Evolutionary conservation across 306 rosid genomes (phyloP).

Genomic region (Lupinus albus): DNA sequence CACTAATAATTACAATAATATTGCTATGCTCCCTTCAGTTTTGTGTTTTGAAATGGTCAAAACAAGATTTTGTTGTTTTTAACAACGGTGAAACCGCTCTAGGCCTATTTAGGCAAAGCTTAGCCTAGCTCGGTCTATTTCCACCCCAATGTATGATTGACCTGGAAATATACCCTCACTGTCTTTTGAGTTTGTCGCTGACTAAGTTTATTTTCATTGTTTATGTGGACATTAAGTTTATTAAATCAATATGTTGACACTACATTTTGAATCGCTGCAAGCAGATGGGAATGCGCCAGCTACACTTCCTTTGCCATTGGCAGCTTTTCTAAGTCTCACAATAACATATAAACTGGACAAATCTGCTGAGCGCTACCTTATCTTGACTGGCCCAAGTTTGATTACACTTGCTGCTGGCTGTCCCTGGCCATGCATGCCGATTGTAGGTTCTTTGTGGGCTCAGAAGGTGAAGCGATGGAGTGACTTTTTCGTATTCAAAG

Average conservation of each 20-base stretch:
- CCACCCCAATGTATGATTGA: slow-evolving; percentile 28
- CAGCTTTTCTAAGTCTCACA: slow-evolving; percentile 94
- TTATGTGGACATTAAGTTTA: slow-evolving; percentile 24
- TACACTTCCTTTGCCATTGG: slow-evolving; percentile 93
- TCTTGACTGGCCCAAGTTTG: slow-evolving; percentile 79
- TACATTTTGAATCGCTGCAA: slow-evolving; percentile 37
- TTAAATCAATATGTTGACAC: slow-evolving; percentile 43
- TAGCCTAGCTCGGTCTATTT: too few relatives aligned
- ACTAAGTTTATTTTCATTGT: slow-evolving; percentile 11
- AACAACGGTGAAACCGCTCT: too few relatives aligned
- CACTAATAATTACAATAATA: not conserved
- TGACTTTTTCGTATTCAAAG: slow-evolving; percentile 80
- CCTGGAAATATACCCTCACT: slow-evolving; percentile 15
- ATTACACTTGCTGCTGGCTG: slow-evolving; percentile 82
- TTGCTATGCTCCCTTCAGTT: not conserved
- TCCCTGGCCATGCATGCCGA: slow-evolving; percentile 99
- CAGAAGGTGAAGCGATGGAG: slow-evolving; percentile 97
- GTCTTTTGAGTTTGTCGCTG: slow-evolving; percentile 8
- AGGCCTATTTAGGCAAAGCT: too few relatives aligned
- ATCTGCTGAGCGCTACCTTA: slow-evolving; percentile 75
- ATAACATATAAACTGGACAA: slow-evolving; percentile 88
- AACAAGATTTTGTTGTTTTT: not conserved
- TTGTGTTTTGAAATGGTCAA: not conserved
- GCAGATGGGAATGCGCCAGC: slow-evolving; percentile 85
- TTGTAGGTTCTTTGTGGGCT: slow-evolving; percentile 93